Evolutionary conservation across 768 basidiomycete species (phyloP).

Genomic region (Tulasnella sp.): DNA sequence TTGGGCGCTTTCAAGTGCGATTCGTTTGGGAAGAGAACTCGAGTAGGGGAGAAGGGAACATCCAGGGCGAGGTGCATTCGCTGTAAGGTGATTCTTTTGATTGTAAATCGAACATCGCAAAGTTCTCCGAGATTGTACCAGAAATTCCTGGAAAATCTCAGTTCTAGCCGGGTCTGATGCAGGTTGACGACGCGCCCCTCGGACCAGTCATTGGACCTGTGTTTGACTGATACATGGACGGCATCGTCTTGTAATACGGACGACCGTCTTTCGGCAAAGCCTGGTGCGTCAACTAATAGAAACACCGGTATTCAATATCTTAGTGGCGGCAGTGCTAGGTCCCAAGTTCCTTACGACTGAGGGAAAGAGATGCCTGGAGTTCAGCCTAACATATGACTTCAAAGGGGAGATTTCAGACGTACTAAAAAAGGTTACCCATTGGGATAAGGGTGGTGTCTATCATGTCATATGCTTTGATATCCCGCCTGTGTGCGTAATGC

Average conservation of each 20-base stretch:
- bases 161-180: not conserved
- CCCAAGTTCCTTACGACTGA: not conserved
- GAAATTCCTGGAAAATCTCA: not conserved
- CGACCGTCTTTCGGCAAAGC: slow-evolving; percentile 6
- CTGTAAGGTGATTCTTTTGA: not conserved
- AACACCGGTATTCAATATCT: too few relatives aligned
- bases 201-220: not conserved
- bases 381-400: not conserved
- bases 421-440: not conserved
- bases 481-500: not conserved
- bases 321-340: too few relatives aligned
- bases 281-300: not conserved
- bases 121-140: not conserved
- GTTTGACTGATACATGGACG: not conserved
- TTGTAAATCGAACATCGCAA: slow-evolving; percentile 8
- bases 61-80: slow-evolving; percentile 12
- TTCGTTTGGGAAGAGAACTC: slow-evolving; percentile 2
- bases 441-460: not conserved
- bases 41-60: not conserved
- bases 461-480: slow-evolving; percentile 12
- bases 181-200: slow-evolving; percentile 1
- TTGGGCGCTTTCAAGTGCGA: not conserved
- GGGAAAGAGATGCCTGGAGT: not conserved
- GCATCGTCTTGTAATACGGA: slow-evolving; percentile 1
- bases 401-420: not conserved